Base-by-base conservation (phyloP, 306 rosid species). In the Potentilla sterilis region DNA sequence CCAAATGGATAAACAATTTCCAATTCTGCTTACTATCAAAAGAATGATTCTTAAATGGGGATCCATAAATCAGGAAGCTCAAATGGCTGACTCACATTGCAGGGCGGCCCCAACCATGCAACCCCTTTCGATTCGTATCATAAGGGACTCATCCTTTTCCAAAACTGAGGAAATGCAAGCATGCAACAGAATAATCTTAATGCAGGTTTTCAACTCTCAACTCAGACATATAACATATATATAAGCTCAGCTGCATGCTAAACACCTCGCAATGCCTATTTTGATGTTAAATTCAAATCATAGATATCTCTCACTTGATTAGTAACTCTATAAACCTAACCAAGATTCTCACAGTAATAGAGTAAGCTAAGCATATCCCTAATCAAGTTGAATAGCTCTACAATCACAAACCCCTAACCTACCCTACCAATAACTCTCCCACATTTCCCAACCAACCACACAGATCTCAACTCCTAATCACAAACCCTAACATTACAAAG, bases 381-480 rank as follows among this genome's bases (percentile, higher is more conserved):
- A 5, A 3, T 19, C 5, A 34, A 62, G 5, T 15, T 34, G 9
- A 61, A 11, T 61, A 55, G 15, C 44, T 42, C 54, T 22, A 55
- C 42, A 43, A 73, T 59, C 34, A 40, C 16, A 44, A 42, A 43
- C 14, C 54, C 57, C 58, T 37, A 44, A 44, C 1, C 52, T 41
- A 5, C 6, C 40, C 11, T 40, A 21, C 9, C 58, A 14, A 64
- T n/a, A n/a, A 64, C 4, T 52, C 14, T 9, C 57, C 49, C 11
- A 9, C 19, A 21, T 6, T 57, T 37, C n/a, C 59, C 6, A 1
- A 44, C 16, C 32, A 43, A 54, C 47, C 74, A 34, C n/a, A 70
- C 65, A 79, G 69, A 35, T 35, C 24, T 55, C 73, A 67, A 7
- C 40, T 63, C 18, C 14, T 3, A 34, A 77, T 13, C 57, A 74